phyloP scores from a whole-genome alignment of 2,329 filamentous ascomycete genomes.

The Coniella vitis region DNA sequence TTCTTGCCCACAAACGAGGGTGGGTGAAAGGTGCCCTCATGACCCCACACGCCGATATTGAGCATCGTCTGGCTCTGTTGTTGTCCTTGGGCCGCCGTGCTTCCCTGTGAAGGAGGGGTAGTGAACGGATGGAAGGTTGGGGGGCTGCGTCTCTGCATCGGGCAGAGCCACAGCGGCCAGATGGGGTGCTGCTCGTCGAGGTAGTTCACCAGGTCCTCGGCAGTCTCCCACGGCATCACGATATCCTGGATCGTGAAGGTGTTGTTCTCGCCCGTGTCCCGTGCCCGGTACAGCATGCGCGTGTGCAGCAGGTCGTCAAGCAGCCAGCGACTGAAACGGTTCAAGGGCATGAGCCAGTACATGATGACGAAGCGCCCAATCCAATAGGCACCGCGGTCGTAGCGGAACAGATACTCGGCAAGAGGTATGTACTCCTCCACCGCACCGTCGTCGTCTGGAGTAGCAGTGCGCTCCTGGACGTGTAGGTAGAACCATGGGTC shows the following conservation, averaged over 20 bases:
- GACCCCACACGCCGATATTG: conserved; percentile 71
- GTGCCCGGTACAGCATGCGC: conserved; percentile 65
- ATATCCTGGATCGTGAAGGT: conserved; percentile 65
- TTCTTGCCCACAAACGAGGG: conserved; percentile 63
- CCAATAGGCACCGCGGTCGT: conserved; percentile 72
- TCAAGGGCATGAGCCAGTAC: conserved; percentile 62
- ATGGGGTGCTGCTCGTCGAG: conserved; percentile 43
- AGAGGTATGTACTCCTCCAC: conserved; percentile 54
- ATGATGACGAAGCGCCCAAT: conserved; percentile 58
- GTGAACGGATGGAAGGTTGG: conserved; percentile 52
- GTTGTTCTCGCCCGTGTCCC: conserved; percentile 60
- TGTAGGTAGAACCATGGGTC: conserved; percentile 78
- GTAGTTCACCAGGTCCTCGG: conserved; percentile 48
- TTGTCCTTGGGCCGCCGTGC: too few species aligned
- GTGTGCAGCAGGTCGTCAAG: conserved; percentile 69
- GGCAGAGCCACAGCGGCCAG: conserved; percentile 56
- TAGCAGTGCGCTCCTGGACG: conserved; percentile 41
- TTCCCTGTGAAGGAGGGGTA: too few species aligned
- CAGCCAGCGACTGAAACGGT: conserved; percentile 56
- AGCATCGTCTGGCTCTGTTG: conserved; percentile 37
- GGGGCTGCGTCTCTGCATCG: conserved; percentile 40
- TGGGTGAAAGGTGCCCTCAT: conserved; percentile 51
- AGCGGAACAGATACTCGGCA: conserved; percentile 68
- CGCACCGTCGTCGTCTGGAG: conserved; percentile 14
- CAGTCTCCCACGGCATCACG: conserved; percentile 46